A percentile compares a stretch with the other conserved stretches of the same genome.
Evolutionary conservation across 805 yeast species (phyloP).

Genomic region (Teunomyces gatunensis): DNA sequence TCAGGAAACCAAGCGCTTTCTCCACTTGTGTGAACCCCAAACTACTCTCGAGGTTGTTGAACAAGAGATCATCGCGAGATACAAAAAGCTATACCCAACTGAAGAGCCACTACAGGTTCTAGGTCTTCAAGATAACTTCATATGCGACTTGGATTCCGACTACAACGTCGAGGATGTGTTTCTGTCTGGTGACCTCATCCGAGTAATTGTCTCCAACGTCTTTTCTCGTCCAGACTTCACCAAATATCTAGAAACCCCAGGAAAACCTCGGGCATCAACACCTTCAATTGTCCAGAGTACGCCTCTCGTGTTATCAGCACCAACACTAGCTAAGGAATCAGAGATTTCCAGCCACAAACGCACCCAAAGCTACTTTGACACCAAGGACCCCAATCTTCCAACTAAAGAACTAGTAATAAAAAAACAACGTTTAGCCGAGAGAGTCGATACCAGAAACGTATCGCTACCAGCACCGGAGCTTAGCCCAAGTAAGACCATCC

Average conservation of each 20-base stretch:
- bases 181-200: slow-evolving; percentile 30
- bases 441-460: slow-evolving; percentile 18
- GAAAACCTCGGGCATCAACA: not conserved
- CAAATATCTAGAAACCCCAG: not conserved
- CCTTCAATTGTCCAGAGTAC: slow-evolving; percentile 8
- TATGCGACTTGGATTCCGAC: slow-evolving; percentile 80
- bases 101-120: slow-evolving; percentile 53
- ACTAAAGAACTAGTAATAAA: slow-evolving; percentile 9
- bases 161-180: slow-evolving; percentile 65
- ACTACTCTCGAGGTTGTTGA: slow-evolving; percentile 49
- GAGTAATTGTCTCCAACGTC: slow-evolving; percentile 33
- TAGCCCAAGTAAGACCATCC: slow-evolving; percentile 21
- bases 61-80: slow-evolving; percentile 53
- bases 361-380: slow-evolving; percentile 22
- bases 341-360: slow-evolving; percentile 15
- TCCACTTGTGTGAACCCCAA: slow-evolving; percentile 56
- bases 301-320: slow-evolving; percentile 20
- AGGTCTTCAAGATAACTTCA: slow-evolving; percentile 63
- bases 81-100: slow-evolving; percentile 62
- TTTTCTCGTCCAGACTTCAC: slow-evolving; percentile 10
- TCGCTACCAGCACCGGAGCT: slow-evolving; percentile 38
- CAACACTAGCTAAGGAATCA: slow-evolving; percentile 13
- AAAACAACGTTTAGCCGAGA: slow-evolving; percentile 4
- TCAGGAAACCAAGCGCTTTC: slow-evolving; percentile 42
- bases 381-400: slow-evolving; percentile 22